Base-by-base conservation (phyloP, 148 eudicot genomes). In the Vaccinium darrowii region DNA sequence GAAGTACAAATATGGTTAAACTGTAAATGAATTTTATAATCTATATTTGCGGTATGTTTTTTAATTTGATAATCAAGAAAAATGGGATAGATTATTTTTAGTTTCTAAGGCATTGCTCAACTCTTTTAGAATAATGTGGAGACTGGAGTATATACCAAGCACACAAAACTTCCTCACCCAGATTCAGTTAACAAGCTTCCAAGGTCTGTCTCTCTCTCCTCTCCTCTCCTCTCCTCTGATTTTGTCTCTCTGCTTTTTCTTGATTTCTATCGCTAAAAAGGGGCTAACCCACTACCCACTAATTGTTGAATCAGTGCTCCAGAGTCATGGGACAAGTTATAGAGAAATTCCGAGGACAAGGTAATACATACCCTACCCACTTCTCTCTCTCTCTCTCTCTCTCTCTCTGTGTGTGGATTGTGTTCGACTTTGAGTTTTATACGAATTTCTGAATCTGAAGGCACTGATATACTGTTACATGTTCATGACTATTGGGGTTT, bases 261-360 rank as follows among this genome's bases (percentile, higher is more conserved):
- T 67, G 72, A 50, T 62, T 13, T 39, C 5, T 13, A 54, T 65
- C 43, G 2, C 43, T 36, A 13, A 0, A n/a, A 7, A 67, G n/a
- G 75, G 9, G 9, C 14, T 52, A 19, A 19, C 50, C 52, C 86
- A 52, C 12, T 19, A 2, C 3, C 50, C 36, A 50, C 14, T 53
- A 25, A 57, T 84, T 16, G 60, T 47, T 57, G 54, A 49, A 47
- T 81, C 83, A 43, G 84, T 3, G 60, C 43, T 84, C 60, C 60
- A 69, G 18, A 73, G 76, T 25, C 84, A 88, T 88, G 90, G 90
- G 90, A 80, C 90, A 88, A 76, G 72, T 84, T 72, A 47, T 86
- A 0, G 90, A 86, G 13, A 88, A 86, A 84, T 0, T 88, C 39
- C 86, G 77, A 83, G 90, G 90, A 86, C 86, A 81, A 81, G 90